Conservation (phyloP, 148 eudicot genomes). For the Gaultheria prostrata region DNA sequence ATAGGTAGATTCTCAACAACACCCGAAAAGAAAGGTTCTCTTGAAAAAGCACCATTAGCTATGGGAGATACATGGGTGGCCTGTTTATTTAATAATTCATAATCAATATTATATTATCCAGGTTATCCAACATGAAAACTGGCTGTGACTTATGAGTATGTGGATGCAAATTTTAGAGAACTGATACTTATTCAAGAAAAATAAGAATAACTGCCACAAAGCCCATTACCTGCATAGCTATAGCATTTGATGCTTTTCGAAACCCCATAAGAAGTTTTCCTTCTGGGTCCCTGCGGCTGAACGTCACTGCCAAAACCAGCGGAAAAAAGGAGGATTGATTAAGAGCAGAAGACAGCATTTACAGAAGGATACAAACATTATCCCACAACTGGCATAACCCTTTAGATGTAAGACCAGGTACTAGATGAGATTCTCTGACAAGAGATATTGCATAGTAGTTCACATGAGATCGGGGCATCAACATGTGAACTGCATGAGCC, state of each 20-base stretch:
- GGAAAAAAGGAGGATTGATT: neutral
- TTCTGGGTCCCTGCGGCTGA: slow-evolving; percentile 93
- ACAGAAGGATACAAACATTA: neutral
- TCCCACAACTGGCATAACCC: neutral
- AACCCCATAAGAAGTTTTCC: slow-evolving; percentile 93
- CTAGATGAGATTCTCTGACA: neutral
- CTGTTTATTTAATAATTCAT: slow-evolving; percentile 28
- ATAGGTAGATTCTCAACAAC: slow-evolving; percentile 39
- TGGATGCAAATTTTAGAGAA: slow-evolving; percentile 10
- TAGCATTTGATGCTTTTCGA: slow-evolving; percentile 66
- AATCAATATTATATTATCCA: slow-evolving; percentile 9
- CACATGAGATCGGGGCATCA: neutral
- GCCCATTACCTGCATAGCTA: slow-evolving; percentile 44
- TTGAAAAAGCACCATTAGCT: slow-evolving; percentile 32
- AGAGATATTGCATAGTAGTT: neutral
- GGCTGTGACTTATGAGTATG: neutral
- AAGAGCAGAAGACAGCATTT: slow-evolving; percentile 9
- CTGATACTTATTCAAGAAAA: neutral
- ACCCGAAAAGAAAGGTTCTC: slow-evolving; percentile 37
- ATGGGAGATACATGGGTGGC: slow-evolving; percentile 37
- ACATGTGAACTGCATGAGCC: neutral
- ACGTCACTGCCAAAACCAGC: slow-evolving; percentile 55
- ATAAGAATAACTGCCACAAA: neutral
- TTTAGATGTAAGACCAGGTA: neutral
- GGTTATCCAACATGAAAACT: slow-evolving; percentile 9